phyloP scores from a whole-genome alignment of 768 basidiomycete genomes.

The Russula brevipes region DNA sequence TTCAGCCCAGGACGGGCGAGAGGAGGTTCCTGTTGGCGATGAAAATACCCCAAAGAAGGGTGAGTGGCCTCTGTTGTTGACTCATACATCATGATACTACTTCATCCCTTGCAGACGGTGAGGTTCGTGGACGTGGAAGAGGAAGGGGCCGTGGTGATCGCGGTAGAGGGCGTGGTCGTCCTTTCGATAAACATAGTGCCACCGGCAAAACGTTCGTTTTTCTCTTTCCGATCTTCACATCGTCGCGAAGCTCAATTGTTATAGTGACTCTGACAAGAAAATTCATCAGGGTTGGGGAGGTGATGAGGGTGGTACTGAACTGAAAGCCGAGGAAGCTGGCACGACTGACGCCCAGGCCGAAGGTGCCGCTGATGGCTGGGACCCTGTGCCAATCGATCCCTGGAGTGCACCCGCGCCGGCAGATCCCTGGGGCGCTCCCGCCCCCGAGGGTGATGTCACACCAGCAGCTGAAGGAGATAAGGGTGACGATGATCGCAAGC shows the following conservation, averaged over 20 bases:
- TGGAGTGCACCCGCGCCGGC: constrained; percentile 35
- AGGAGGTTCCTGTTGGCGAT: constrained; percentile 34
- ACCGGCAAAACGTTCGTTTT: constrained; percentile 72
- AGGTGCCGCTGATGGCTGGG: constrained; percentile 39
- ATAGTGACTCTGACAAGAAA: constrained; percentile 92
- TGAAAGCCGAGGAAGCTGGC: constrained; percentile 75
- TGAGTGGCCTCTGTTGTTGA: constrained; percentile 21
- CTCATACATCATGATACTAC: constrained; percentile 3
- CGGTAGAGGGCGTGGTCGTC: constrained; percentile 60
- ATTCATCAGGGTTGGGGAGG: constrained; percentile 94
- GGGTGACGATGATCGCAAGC: constrained; percentile 33
- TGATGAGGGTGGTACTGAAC: constrained; percentile 79
- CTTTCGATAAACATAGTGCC: constrained; percentile 80
- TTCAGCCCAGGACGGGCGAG: constrained; percentile 36
- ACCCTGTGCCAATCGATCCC: constrained; percentile 28
- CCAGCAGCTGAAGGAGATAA: constrained; percentile 36
- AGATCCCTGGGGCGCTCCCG: constrained; percentile 33
- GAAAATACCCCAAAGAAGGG: constrained; percentile 35
- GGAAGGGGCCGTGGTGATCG: constrained; percentile 51
- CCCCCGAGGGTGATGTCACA: constrained; percentile 29
- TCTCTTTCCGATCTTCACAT: constrained; percentile 1
- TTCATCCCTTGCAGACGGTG: constrained; percentile 36
- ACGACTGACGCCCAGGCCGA: constrained; percentile 63
- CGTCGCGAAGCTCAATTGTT: constrained; percentile 6
- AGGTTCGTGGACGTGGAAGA: constrained; percentile 40